phyloP scores from a whole-genome alignment of 1,139 yeast genomes.

The Kodamaea suecica region DNA sequence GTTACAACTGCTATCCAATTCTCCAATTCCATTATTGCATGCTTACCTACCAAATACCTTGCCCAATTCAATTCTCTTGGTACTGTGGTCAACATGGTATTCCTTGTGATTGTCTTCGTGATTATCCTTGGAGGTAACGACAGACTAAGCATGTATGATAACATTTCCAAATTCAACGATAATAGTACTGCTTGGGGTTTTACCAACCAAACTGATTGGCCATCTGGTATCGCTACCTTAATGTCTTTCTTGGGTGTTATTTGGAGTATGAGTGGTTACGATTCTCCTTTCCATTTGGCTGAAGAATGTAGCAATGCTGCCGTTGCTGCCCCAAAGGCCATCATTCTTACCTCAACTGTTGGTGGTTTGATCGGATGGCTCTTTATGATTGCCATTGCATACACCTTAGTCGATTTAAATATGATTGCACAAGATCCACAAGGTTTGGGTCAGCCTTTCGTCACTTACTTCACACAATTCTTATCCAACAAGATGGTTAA shows the following conservation, averaged over 20 bases:
- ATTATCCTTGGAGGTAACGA: slow-evolving; percentile 56
- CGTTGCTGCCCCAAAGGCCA: slow-evolving; percentile 65
- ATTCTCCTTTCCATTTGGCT: slow-evolving; percentile 69
- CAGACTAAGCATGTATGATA: slow-evolving; percentile 26
- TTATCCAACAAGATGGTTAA: slow-evolving; percentile 43
- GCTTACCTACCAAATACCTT: slow-evolving; percentile 53
- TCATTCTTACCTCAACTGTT: slow-evolving; percentile 57
- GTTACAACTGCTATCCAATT: slow-evolving; percentile 45
- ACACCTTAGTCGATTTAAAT: slow-evolving; percentile 54
- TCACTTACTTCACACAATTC: slow-evolving; percentile 54
- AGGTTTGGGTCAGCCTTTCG: slow-evolving; percentile 66
- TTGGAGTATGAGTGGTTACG: slow-evolving; percentile 79
- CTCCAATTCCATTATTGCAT: slow-evolving; percentile 48
- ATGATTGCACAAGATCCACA: slow-evolving; percentile 48
- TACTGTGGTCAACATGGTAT: slow-evolving; percentile 48
- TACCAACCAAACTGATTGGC: slow-evolving; percentile 64
- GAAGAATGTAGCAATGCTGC: slow-evolving; percentile 70
- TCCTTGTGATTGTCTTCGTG: slow-evolving; percentile 53
- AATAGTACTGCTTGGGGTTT: slow-evolving; percentile 54
- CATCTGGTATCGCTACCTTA: slow-evolving; percentile 59
- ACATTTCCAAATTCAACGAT: slow-evolving; percentile 47
- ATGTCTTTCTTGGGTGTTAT: slow-evolving; percentile 63
- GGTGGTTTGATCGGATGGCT: slow-evolving; percentile 65
- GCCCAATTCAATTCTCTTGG: slow-evolving; percentile 56
- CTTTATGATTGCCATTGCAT: slow-evolving; percentile 63